Percentiles rank a stretch among this genome's conserved stretches.
These are phyloP conservation scores for Botrytis porri DNA, from an alignment of 2,329 filamentous ascomycete species.

Conservation along the genomic window DNA sequence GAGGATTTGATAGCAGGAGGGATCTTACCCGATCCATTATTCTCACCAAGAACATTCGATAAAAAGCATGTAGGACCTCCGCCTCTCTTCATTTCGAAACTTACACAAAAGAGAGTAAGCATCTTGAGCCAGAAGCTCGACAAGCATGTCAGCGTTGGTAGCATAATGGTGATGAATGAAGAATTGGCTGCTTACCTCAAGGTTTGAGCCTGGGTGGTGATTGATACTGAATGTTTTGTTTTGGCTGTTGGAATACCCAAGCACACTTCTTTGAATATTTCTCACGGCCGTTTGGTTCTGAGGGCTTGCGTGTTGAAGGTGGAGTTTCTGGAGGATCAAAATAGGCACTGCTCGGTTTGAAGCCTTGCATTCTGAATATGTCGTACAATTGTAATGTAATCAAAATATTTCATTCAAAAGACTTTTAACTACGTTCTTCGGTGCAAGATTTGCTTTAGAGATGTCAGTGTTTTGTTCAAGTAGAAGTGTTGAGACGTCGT, in stretches of 20 bases:
- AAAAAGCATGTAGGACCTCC: neutral
- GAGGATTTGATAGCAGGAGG: conserved; percentile 7
- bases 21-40: neutral
- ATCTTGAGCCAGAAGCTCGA: neutral
- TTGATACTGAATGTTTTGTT: neutral
- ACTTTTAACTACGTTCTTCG: too few species aligned
- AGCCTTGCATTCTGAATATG: neutral
- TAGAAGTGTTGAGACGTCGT: neutral
- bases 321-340: neutral
- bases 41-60: neutral
- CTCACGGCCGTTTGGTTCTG: neutral
- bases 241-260: neutral
- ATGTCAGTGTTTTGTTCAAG: neutral
- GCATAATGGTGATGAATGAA: neutral
- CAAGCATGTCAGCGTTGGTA: conserved; percentile 3
- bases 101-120: neutral
- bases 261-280: neutral
- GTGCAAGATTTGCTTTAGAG: neutral
- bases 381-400: neutral
- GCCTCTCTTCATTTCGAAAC: neutral
- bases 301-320: neutral
- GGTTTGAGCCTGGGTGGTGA: neutral
- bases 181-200: conserved; percentile 11
- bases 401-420: neutral
- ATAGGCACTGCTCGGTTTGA: neutral